These are phyloP conservation scores for Coix lacrymajobi DNA, from an alignment of 176 grass and related monocot genomes.

Conservation along the genomic window DNA sequence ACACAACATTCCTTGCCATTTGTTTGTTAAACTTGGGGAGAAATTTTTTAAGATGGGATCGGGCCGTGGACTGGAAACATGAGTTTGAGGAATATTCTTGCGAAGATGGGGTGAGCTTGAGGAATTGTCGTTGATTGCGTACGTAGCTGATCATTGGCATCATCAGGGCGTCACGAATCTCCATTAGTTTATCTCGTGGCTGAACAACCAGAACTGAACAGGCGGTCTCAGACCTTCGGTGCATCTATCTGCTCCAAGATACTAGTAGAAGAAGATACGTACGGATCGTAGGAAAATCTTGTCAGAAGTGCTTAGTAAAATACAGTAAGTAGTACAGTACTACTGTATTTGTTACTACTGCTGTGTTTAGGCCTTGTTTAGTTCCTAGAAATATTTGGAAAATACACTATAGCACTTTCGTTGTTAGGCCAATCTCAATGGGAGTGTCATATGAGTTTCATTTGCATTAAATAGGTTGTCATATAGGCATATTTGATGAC, in stretches of 20 bases:
- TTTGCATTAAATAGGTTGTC: no score
- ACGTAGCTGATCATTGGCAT: slow-evolving; percentile 19
- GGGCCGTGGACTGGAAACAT: neutral
- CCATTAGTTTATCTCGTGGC: slow-evolving; percentile 1
- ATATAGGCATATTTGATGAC: no score
- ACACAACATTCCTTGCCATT: neutral
- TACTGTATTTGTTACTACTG: no score
- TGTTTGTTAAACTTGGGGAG: neutral
- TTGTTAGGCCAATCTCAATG: no score
- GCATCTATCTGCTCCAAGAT: neutral
- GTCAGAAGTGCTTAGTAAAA: no score
- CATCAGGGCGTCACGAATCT: neutral
- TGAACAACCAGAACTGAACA: neutral
- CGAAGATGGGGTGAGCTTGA: neutral
- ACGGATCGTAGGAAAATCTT: no score
- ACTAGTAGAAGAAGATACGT: no score
- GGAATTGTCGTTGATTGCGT: neutral
- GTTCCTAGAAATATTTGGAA: no score
- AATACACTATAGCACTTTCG: no score
- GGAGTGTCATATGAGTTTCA: no score
- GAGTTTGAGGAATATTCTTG: slow-evolving; percentile 5
- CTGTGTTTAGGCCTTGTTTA: no score
- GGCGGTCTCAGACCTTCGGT: neutral
- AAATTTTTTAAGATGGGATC: neutral
- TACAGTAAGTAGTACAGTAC: no score